Evolutionary conservation across 805 yeast species (phyloP).

Genomic region (Huiozyma sinensis): DNA sequence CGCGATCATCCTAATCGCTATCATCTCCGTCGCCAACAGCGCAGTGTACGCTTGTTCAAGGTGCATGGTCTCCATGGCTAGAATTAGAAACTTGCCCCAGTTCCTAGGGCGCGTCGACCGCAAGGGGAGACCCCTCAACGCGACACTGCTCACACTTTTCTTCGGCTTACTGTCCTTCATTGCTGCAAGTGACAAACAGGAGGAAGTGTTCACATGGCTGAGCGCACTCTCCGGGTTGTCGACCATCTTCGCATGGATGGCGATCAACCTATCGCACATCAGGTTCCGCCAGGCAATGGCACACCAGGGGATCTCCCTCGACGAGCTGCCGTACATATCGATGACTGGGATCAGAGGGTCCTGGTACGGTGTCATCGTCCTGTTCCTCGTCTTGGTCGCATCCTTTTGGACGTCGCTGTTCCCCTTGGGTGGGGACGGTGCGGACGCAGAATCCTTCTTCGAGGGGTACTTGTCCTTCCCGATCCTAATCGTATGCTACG

Average conservation of each 20-base stretch:
- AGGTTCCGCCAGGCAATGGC: slow-evolving; percentile 47
- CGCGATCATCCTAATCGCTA: slow-evolving; percentile 57
- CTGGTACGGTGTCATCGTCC: slow-evolving; percentile 42
- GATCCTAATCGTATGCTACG: slow-evolving; percentile 47
- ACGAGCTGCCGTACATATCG: slow-evolving; percentile 53
- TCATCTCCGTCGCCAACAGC: slow-evolving; percentile 64
- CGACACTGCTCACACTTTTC: slow-evolving; percentile 42
- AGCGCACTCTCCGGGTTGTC: slow-evolving; percentile 43
- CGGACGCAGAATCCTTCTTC: slow-evolving; percentile 50
- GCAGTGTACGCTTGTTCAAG: slow-evolving; percentile 63
- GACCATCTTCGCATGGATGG: slow-evolving; percentile 44
- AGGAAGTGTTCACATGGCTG: slow-evolving; percentile 45
- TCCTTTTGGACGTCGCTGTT: slow-evolving; percentile 72
- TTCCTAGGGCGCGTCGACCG: slow-evolving; percentile 60
- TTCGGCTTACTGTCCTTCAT: slow-evolving; percentile 51
- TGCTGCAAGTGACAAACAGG: slow-evolving; percentile 38
- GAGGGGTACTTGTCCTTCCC: slow-evolving; percentile 56
- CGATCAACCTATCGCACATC: slow-evolving; percentile 40
- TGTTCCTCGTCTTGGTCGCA: slow-evolving; percentile 48
- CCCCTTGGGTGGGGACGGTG: slow-evolving; percentile 45
- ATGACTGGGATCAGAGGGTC: slow-evolving; percentile 59
- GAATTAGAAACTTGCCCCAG: slow-evolving; percentile 53
- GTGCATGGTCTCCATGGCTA: slow-evolving; percentile 56
- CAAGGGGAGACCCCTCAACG: slow-evolving; percentile 67
- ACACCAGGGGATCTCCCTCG: slow-evolving; percentile 44